Conservation (phyloP, 2,329 filamentous ascomycete genomes). For the Neospermospora avenae region DNA sequence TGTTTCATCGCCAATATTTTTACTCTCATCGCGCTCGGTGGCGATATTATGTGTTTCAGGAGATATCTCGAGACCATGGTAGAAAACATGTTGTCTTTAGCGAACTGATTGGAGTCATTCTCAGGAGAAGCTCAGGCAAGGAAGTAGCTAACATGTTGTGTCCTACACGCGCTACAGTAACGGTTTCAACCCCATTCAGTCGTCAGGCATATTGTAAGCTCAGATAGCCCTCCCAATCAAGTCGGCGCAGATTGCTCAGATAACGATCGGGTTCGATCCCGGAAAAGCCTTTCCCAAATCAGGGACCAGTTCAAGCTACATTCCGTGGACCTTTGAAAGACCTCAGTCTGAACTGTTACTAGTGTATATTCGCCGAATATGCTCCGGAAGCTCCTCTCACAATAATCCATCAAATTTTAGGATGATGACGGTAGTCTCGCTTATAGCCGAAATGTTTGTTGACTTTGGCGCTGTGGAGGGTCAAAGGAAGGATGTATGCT, state of each 20-base stretch:
- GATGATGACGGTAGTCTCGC: too few species aligned
- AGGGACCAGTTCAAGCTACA: slow-evolving; percentile 4
- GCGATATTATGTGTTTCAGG: slow-evolving; percentile 53
- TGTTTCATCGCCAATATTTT: slow-evolving; percentile 42
- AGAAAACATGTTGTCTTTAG: slow-evolving; percentile 19
- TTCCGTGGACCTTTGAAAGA: slow-evolving; percentile 13
- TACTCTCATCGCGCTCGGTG: slow-evolving; percentile 45
- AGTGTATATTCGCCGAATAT: background rate
- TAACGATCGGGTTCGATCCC: background rate
- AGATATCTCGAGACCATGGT: slow-evolving; percentile 48
- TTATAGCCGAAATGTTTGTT: too few species aligned
- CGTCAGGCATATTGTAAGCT: background rate
- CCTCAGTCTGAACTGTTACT: slow-evolving; percentile 2
- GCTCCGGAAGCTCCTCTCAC: background rate
- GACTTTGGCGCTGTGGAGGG: too few species aligned
- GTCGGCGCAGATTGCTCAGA: background rate
- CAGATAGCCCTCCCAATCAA: slow-evolving; percentile 12
- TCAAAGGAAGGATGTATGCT: too few species aligned
- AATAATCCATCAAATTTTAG: background rate
- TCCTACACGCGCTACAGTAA: slow-evolving; percentile 22
- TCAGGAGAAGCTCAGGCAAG: slow-evolving; percentile 17
- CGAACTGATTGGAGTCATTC: slow-evolving; percentile 23
- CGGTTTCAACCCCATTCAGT: background rate
- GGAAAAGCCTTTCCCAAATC: slow-evolving; percentile 2
- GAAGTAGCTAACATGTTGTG: slow-evolving; percentile 22